phyloP scores from a whole-genome alignment of 768 basidiomycete genomes.

The Tulasnella sp. region DNA sequence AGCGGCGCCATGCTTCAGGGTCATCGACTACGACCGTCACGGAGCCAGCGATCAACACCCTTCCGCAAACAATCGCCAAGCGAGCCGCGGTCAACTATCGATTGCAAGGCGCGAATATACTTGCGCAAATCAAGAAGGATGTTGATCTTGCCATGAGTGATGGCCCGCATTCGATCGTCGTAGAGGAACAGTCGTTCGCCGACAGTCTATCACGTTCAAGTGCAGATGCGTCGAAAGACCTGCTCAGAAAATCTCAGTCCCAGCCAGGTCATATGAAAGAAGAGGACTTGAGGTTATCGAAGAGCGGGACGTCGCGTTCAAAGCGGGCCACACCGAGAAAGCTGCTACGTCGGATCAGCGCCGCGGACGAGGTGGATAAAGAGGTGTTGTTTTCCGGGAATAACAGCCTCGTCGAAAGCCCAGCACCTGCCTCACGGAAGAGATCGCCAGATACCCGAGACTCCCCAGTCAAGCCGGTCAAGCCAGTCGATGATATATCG shows the following conservation, averaged over 20 bases:
- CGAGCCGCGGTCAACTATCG: conserved; percentile 36
- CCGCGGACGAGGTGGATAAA: conserved; percentile 34
- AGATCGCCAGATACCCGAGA: no score
- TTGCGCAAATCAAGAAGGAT: conserved; percentile 77
- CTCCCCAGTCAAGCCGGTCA: no score
- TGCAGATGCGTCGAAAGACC: not conserved
- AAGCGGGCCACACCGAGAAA: conserved; percentile 31
- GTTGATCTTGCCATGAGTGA: conserved; percentile 35
- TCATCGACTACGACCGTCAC: not conserved
- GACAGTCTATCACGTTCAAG: no score
- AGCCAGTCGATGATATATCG: no score
- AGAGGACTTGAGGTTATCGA: not conserved
- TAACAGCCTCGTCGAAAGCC: conserved; percentile 23
- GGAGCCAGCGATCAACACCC: no score
- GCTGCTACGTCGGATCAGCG: conserved; percentile 29
- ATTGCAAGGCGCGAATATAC: conserved; percentile 62
- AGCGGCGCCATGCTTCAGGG: not conserved
- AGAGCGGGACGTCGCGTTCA: conserved; percentile 16
- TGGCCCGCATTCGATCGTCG: conserved; percentile 59
- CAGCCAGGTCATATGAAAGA: not conserved
- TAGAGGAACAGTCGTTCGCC: conserved; percentile 34
- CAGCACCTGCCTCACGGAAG: no score
- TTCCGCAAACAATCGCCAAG: not conserved
- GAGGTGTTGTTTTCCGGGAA: conserved; percentile 34
- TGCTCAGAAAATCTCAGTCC: not conserved